A percentile compares a stretch with the other conserved stretches of the same genome.
Conservation (phyloP, 1,284 basidiomycete genomes). For the Chondrostereum purpureum region DNA sequence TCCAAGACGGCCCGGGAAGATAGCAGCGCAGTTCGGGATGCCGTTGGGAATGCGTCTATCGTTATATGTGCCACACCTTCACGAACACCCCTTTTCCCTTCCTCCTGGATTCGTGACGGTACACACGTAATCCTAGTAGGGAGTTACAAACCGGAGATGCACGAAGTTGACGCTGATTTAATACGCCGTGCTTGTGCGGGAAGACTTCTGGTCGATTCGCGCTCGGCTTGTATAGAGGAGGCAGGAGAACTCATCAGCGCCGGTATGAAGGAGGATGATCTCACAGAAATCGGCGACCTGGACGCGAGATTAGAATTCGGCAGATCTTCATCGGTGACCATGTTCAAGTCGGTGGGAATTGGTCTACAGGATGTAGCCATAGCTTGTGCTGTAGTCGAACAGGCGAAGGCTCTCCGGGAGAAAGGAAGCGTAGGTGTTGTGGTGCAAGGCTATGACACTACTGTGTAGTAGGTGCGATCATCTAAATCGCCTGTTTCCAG, state of each 20-base stretch:
- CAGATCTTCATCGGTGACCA: conserved; percentile 42
- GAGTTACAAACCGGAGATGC: conserved; percentile 79
- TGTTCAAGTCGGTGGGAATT: conserved; percentile 77
- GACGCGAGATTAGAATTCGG: conserved; percentile 22
- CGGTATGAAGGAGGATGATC: conserved; percentile 25
- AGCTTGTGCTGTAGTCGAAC: conserved; percentile 37
- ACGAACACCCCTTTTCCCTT: conserved; percentile 62
- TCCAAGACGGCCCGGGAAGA: conserved; percentile 12
- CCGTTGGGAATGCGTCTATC: conserved; percentile 32
- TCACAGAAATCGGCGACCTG: conserved; percentile 61
- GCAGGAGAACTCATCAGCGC: conserved; percentile 73
- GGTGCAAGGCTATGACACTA: conserved; percentile 8
- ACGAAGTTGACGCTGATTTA: conserved; percentile 60
- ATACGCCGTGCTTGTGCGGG: conserved; percentile 29
- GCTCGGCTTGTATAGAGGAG: conserved; percentile 60
- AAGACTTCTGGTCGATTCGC: conserved; percentile 65
- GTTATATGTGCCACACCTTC: conserved; percentile 79
- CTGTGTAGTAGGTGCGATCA: too few species aligned
- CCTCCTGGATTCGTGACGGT: conserved; percentile 50
- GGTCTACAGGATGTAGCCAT: conserved; percentile 75
- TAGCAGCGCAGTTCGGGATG: conserved; percentile 8
- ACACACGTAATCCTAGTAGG: conserved; percentile 76
- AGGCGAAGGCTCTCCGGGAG: conserved; percentile 25
- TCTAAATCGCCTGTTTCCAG: too few species aligned
- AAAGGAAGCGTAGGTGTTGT: conserved; percentile 4